phyloP scores from a whole-genome alignment of 345 rosid species.

The Acer yangbiense region DNA sequence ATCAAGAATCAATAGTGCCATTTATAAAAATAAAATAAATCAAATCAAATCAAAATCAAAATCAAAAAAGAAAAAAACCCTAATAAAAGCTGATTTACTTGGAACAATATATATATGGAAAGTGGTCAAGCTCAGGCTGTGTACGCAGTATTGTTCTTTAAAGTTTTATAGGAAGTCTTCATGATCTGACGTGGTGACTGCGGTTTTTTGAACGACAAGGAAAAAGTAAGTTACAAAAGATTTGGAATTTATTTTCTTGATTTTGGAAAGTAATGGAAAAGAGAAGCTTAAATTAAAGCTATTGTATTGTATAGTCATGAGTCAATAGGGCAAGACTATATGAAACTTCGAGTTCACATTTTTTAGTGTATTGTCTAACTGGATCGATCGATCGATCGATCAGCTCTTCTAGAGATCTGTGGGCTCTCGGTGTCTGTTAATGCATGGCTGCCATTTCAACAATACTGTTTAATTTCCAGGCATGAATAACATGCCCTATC shows the following conservation, averaged over 20 bases:
- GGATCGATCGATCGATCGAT: no score
- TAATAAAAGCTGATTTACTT: no score
- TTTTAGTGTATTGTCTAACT: no score
- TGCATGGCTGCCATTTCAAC: neutral
- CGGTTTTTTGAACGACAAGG: neutral
- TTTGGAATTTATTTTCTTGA: neutral
- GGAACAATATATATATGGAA: no score
- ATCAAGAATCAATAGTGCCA: no score
- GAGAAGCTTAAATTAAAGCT: neutral
- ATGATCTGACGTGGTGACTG: neutral
- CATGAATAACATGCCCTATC: slow-evolving; percentile 5
- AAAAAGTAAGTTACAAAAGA: neutral
- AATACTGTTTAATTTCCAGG: neutral
- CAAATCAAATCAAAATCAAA: no score
- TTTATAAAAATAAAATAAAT: no score
- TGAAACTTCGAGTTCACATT: no score
- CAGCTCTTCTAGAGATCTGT: no score
- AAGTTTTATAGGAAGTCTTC: neutral
- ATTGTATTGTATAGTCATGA: no score
- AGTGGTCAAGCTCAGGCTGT: neutral
- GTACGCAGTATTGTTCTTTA: neutral
- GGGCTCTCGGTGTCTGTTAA: neutral
- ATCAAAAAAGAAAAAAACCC: no score
- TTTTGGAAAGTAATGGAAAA: slow-evolving; percentile 10
- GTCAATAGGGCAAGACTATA: no score